phyloP scores from a whole-genome alignment of 306 rosid species.

The Begonia peltatifolia region DNA sequence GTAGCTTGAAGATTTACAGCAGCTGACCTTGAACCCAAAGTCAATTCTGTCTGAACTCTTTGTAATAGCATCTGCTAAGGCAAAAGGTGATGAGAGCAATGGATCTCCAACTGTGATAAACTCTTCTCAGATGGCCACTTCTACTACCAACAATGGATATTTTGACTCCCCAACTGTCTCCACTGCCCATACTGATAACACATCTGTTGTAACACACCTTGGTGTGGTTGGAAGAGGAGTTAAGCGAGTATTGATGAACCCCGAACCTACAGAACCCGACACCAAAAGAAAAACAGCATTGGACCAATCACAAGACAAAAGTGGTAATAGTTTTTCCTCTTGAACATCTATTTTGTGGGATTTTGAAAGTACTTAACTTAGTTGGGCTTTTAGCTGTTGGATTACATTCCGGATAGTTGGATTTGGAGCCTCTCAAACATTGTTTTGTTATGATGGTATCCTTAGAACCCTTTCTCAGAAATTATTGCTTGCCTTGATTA shows the following conservation, averaged over 20 bases:
- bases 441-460: neutral
- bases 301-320: constrained; percentile 43
- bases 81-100: constrained; percentile 22
- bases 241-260: constrained; percentile 44
- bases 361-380: neutral
- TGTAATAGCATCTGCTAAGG: constrained; percentile 48
- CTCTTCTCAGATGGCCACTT: constrained; percentile 51
- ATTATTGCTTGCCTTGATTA: neutral
- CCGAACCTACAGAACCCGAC: constrained; percentile 34
- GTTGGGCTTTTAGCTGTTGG: neutral
- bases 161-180: constrained; percentile 79
- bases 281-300: constrained; percentile 44
- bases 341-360: constrained; percentile 15
- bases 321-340: constrained; percentile 25
- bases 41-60: constrained; percentile 69
- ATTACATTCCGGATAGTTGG: neutral
- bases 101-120: constrained; percentile 26
- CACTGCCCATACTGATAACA: constrained; percentile 63
- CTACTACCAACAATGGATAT: constrained; percentile 36
- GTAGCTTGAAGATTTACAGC: constrained; percentile 97
- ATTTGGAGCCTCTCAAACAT: neutral
- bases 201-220: constrained; percentile 79
- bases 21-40: constrained; percentile 52
- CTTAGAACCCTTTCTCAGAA: neutral
- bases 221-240: constrained; percentile 98